Percentiles rank a stretch among this genome's conserved stretches.
These are phyloP conservation scores for Datisca glomerata DNA, from an alignment of 306 rosid genomes.

Conservation along the genomic window DNA sequence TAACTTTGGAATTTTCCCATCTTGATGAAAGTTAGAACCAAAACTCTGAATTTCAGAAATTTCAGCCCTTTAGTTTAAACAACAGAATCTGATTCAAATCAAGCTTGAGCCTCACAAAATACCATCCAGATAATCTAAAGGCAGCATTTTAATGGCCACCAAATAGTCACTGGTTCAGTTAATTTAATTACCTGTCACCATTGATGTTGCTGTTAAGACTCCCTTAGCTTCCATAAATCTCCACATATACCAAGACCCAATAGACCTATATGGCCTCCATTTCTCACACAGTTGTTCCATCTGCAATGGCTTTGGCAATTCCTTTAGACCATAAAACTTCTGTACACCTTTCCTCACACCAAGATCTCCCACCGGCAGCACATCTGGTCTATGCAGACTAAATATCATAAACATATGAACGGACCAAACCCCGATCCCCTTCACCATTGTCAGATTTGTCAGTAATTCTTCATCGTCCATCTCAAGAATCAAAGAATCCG, in stretches of 20 bases:
- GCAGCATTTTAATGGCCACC: too few species aligned
- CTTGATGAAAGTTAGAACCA: too few species aligned
- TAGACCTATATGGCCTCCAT: conserved; percentile 74
- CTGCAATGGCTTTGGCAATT: conserved; percentile 43
- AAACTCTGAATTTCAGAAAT: too few species aligned
- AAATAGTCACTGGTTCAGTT: too few species aligned
- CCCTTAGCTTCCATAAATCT: conserved; percentile 52
- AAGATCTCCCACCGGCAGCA: conserved; percentile 66
- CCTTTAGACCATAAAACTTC: conserved; percentile 47
- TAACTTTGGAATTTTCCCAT: too few species aligned
- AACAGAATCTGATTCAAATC: too few species aligned
- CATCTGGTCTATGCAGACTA: conserved; percentile 58
- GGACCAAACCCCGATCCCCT: conserved; percentile 81
- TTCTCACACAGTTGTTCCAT: conserved; percentile 55
- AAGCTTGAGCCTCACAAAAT: too few species aligned
- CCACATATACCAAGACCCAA: conserved; percentile 83
- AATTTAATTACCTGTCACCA: conserved; percentile 1
- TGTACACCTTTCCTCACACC: conserved; percentile 69
- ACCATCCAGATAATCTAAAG: too few species aligned
- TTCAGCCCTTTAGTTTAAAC: too few species aligned
- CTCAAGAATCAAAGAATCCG: conserved; percentile 40
- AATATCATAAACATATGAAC: conserved; percentile 89
- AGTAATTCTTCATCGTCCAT: conserved; percentile 58
- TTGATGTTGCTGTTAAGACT: conserved; percentile 5
- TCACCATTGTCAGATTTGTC: conserved; percentile 36